These are phyloP conservation scores for Scutellaria baicalensis DNA, from an alignment of 257 asterid species.

Conservation along the genomic window DNA sequence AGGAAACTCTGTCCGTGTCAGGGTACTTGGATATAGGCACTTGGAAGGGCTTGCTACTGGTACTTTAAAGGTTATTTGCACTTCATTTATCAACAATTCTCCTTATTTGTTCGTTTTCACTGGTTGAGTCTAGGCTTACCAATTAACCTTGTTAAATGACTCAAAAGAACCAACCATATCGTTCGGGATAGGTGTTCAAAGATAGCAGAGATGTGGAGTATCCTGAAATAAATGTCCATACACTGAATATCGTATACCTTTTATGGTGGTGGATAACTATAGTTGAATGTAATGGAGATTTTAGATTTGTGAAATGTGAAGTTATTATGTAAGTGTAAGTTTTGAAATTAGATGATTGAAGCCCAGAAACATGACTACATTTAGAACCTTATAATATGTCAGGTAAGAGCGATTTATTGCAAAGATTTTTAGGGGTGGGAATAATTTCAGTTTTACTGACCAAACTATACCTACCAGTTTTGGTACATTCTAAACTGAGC, in stretches of 20 bases:
- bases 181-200: background rate
- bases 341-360: background rate
- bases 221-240: background rate
- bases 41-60: conserved; percentile 96
- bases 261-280: background rate
- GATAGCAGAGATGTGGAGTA: background rate
- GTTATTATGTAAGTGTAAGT: background rate
- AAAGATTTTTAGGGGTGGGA: too few relatives aligned
- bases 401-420: background rate
- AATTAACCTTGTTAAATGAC: background rate
- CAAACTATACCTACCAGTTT: too few relatives aligned
- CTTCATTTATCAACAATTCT: conserved; percentile 2
- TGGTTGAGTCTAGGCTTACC: background rate
- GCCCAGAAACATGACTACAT: background rate
- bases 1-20: conserved; percentile 68
- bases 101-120: background rate
- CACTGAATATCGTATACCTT: background rate
- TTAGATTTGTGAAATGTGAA: background rate
- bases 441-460: too few relatives aligned
- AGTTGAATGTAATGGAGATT: too few relatives aligned
- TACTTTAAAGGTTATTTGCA: conserved; percentile 53
- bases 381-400: background rate
- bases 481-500: too few relatives aligned
- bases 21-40: conserved; percentile 82
- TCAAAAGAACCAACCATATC: background rate